A percentile compares a stretch with the other conserved stretches of the same genome.
Conservation (phyloP, 1,139 yeast genomes). For the Meyerozyma smithsonii region DNA sequence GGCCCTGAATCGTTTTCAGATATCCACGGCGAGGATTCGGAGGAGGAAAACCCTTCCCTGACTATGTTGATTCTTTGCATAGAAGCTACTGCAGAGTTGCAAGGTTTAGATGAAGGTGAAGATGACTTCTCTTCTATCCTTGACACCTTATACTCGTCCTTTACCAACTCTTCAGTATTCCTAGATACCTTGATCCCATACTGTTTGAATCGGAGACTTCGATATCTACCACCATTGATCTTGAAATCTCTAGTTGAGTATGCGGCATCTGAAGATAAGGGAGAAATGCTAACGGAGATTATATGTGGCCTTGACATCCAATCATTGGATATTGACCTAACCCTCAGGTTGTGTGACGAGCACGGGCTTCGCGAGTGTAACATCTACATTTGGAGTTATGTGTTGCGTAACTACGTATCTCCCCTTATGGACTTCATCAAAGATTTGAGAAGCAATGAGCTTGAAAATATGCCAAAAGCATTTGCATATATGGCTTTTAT, state of each 20-base stretch:
- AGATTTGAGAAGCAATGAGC: slow-evolving; percentile 12
- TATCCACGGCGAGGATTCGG: neutral
- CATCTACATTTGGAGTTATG: slow-evolving; percentile 62
- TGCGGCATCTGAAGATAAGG: slow-evolving; percentile 36
- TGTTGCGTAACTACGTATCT: slow-evolving; percentile 60
- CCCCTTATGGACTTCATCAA: slow-evolving; percentile 60
- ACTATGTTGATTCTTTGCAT: slow-evolving; percentile 3
- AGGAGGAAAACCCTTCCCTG: neutral
- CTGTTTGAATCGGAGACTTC: slow-evolving; percentile 43
- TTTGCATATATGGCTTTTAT: slow-evolving; percentile 63
- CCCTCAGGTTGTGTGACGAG: slow-evolving; percentile 54
- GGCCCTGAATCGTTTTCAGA: neutral
- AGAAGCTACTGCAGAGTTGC: slow-evolving; percentile 1
- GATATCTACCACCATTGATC: slow-evolving; percentile 54
- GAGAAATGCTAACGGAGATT: slow-evolving; percentile 55
- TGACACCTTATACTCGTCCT: slow-evolving; percentile 50
- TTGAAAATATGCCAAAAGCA: slow-evolving; percentile 29
- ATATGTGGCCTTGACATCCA: slow-evolving; percentile 61
- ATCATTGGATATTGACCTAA: slow-evolving; percentile 70
- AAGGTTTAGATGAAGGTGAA: neutral
- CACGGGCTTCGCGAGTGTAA: slow-evolving; percentile 55
- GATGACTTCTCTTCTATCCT: slow-evolving; percentile 27
- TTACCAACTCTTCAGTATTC: slow-evolving; percentile 32
- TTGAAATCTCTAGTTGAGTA: slow-evolving; percentile 54
- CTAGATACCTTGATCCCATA: slow-evolving; percentile 49